A percentile compares a stretch with the other conserved stretches of the same genome.
Evolutionary conservation across 495 filamentous ascomycete genomes (phyloP).

Genomic region (Geopyxis carbonaria): DNA sequence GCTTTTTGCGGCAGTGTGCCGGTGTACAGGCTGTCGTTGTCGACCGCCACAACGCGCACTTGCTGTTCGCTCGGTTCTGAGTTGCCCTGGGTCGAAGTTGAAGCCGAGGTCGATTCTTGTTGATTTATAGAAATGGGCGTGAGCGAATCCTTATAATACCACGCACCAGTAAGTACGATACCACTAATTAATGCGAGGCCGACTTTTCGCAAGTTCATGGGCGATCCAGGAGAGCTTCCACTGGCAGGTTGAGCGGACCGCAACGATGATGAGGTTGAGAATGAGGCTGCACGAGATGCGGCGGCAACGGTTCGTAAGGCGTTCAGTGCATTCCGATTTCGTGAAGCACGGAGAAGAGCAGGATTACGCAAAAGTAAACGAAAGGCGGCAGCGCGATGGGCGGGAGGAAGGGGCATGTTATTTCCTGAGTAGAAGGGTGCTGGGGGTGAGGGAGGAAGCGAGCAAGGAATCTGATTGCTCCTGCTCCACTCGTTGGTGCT

Average conservation of each 20-base stretch:
- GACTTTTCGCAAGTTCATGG: constrained; percentile 21
- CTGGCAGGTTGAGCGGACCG: not conserved
- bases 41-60: constrained; percentile 65
- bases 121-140: constrained; percentile 12
- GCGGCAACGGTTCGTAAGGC: not conserved
- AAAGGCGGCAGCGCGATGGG: constrained; percentile 2
- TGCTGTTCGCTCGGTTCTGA: constrained; percentile 22
- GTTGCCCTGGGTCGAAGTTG: constrained; percentile 1
- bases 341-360: not conserved
- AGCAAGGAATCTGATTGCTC: constrained; percentile 2
- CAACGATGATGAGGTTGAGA: not conserved
- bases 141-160: constrained; percentile 20
- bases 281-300: not conserved
- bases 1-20: constrained; percentile 61
- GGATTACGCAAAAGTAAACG: constrained; percentile 5
- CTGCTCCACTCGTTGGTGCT: not conserved
- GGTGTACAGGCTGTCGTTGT: constrained; percentile 69
- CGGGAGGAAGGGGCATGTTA: constrained; percentile 5
- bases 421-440: not conserved
- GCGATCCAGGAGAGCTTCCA: not conserved
- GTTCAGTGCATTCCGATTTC: constrained; percentile 4
- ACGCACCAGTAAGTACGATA: constrained; percentile 19
- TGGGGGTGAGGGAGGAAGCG: not conserved
- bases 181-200: constrained; percentile 20
- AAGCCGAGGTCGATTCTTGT: constrained; percentile 3